Evolutionary conservation across 148 eudicot genomes (phyloP).

Genomic region (Rhododendron molle): DNA sequence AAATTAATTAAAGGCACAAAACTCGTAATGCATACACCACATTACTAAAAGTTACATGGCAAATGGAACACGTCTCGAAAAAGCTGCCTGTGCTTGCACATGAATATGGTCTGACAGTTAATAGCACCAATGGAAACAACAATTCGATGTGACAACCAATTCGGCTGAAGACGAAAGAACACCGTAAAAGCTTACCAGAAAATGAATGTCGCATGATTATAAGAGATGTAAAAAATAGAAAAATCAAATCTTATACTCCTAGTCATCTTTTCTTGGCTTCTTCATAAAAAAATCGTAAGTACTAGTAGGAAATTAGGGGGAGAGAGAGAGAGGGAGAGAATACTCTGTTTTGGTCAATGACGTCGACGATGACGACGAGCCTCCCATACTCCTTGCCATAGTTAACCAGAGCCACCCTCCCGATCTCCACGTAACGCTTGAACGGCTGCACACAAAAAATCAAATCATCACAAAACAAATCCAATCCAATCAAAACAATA

Average conservation of each 20-base stretch:
- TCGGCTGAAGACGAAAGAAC: not conserved
- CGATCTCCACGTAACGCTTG: conserved; percentile 41
- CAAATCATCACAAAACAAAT: too few relatives aligned
- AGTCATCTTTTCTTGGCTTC: not conserved
- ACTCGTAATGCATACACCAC: not conserved
- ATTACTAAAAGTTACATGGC: not conserved
- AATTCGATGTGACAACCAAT: too few relatives aligned
- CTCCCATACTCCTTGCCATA: conserved; percentile 32
- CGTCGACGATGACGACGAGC: conserved; percentile 42
- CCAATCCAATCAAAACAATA: not conserved
- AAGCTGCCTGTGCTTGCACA: not conserved
- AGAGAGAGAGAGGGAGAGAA: not conserved
- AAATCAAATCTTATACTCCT: not conserved
- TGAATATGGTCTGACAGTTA: not conserved
- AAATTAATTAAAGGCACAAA: not conserved
- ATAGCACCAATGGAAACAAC: not conserved
- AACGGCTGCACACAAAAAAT: conserved; percentile 21
- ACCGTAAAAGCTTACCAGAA: not conserved
- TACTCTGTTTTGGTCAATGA: conserved; percentile 35
- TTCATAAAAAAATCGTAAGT: not conserved
- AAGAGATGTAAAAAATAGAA: not conserved
- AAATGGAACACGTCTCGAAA: not conserved
- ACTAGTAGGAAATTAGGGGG: too few relatives aligned
- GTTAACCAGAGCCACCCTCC: conserved; percentile 36
- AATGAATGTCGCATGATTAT: too few relatives aligned